Conservation (phyloP, 345 rosid genomes). For the Eucalyptus pauciflora region DNA sequence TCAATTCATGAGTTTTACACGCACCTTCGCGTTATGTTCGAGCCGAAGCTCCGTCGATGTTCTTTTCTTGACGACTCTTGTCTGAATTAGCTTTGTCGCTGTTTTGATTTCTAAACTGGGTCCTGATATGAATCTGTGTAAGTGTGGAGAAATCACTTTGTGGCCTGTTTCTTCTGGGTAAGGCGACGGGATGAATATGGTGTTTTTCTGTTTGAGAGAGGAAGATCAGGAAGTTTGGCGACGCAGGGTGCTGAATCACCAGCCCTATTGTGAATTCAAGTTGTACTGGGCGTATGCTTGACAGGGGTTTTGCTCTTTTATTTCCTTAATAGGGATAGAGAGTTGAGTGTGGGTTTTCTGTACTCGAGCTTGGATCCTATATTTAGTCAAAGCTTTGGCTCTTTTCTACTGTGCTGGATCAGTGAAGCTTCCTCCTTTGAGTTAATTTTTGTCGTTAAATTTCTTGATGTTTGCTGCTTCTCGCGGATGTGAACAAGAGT, state of each 20-base stretch:
- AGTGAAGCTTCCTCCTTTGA: not conserved
- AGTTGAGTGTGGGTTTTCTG: not conserved
- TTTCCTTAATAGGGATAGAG: not conserved
- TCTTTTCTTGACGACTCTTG: not conserved
- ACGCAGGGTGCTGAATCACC: not conserved
- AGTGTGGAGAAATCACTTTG: not conserved
- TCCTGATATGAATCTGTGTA: not conserved
- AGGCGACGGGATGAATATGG: not conserved
- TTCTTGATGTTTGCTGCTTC: not conserved
- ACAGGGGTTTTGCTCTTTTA: not conserved
- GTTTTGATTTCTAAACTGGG: not conserved
- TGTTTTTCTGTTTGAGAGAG: not conserved
- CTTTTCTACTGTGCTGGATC: not conserved
- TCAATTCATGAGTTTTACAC: not conserved
- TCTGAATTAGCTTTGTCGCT: not conserved
- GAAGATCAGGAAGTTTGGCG: not conserved
- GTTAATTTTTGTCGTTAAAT: not conserved
- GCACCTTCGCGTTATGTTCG: not conserved
- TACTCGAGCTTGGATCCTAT: not conserved
- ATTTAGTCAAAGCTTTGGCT: not conserved
- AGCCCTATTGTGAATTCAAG: not conserved
- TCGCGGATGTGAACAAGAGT: not conserved
- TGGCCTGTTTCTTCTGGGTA: not conserved
- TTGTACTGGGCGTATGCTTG: not conserved
- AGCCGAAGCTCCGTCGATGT: not conserved